Evolutionary conservation across 2,329 filamentous ascomycete genomes (phyloP).

Genomic region (Aspergillus ochraceus): DNA sequence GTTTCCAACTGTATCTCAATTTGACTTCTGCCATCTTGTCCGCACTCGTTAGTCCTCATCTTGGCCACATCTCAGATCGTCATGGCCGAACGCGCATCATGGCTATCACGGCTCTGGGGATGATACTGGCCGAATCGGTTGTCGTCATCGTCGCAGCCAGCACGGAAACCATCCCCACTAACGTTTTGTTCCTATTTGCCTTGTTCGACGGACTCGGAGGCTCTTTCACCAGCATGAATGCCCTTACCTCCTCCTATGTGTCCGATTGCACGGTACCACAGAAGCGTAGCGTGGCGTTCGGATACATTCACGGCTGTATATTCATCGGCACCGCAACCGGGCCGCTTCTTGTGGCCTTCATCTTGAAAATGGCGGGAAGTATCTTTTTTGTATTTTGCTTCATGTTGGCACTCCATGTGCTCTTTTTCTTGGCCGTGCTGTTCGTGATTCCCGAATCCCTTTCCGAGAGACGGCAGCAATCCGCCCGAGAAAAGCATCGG

Average conservation of each 20-base stretch:
- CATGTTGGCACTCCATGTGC: constrained; percentile 67
- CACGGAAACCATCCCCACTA: constrained; percentile 71
- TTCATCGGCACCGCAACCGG: constrained; percentile 88
- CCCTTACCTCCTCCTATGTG: constrained; percentile 80
- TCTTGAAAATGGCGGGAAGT: constrained; percentile 73
- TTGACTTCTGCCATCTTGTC: constrained; percentile 75
- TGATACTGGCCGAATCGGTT: constrained; percentile 70
- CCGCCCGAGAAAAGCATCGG: constrained; percentile 68
- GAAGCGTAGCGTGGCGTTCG: constrained; percentile 77
- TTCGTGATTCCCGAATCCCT: constrained; percentile 83
- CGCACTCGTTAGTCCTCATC: constrained; percentile 75
- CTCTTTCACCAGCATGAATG: constrained; percentile 82
- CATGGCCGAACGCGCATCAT: constrained; percentile 78
- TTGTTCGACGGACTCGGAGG: constrained; percentile 81
- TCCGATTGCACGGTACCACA: constrained; percentile 84
- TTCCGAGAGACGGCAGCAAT: constrained; percentile 67
- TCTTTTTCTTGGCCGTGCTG: constrained; percentile 71
- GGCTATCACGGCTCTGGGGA: constrained; percentile 71
- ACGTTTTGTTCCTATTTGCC: constrained; percentile 74
- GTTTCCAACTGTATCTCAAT: constrained; percentile 74
- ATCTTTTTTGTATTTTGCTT: constrained; percentile 84
- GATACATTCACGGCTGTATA: constrained; percentile 84
- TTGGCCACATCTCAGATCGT: constrained; percentile 83
- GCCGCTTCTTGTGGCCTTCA: constrained; percentile 75
- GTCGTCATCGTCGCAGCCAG: constrained; percentile 76